Conservation (phyloP, 768 basidiomycete species). For the Rhodotorula paludigena region DNA sequence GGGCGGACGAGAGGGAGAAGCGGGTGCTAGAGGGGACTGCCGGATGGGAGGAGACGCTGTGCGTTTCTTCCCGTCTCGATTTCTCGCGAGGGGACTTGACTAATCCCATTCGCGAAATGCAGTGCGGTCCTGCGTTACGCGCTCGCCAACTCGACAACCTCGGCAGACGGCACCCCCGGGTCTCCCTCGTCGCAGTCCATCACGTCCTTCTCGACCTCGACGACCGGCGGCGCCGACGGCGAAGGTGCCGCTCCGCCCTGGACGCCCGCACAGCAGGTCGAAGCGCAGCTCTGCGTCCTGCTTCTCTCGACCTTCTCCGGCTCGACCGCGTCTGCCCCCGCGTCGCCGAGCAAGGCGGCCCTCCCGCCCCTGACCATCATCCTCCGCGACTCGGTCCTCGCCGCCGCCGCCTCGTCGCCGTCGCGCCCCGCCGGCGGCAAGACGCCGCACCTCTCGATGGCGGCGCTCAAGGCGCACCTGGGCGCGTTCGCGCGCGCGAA, state of each 20-base stretch:
- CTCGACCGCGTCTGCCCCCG: background rate
- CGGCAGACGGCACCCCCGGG: background rate
- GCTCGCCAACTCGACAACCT: background rate
- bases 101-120: background rate
- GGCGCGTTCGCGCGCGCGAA: slow-evolving; percentile 11
- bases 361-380: slow-evolving; percentile 5
- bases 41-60: slow-evolving; percentile 16
- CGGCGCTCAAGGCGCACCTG: slow-evolving; percentile 12
- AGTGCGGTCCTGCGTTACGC: background rate
- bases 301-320: slow-evolving; percentile 15
- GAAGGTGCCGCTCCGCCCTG: background rate
- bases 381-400: slow-evolving; percentile 12
- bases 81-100: background rate
- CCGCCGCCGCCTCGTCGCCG: background rate
- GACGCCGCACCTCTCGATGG: slow-evolving; percentile 17
- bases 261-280: slow-evolving; percentile 9
- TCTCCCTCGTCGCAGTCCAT: slow-evolving; percentile 14
- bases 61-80: background rate
- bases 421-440: no score
- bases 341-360: background rate
- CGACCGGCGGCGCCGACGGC: background rate
- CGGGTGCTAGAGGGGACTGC: background rate
- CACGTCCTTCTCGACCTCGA: slow-evolving; percentile 11
- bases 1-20: background rate
- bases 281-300: slow-evolving; percentile 15